Evolutionary conservation across 1,139 yeast species (phyloP).

Genomic region (Candida glucosophila): DNA sequence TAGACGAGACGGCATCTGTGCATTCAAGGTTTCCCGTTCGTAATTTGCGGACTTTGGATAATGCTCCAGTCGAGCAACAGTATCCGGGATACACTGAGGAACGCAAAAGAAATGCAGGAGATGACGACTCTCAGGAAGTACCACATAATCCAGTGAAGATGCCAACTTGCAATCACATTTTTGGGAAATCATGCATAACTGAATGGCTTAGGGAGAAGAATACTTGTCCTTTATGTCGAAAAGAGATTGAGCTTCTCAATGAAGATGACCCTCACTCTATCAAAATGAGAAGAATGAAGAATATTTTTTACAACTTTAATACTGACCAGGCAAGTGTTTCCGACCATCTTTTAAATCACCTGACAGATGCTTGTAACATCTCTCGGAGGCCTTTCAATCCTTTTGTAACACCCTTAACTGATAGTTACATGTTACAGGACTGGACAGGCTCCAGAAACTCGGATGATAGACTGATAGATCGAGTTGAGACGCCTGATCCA

Average conservation of each 20-base stretch:
- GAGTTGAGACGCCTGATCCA: conserved; percentile 14
- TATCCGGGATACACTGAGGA: conserved; percentile 21
- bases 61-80: conserved; percentile 18
- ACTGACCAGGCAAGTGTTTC: conserved; percentile 11
- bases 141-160: conserved; percentile 34
- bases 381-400: conserved; percentile 30
- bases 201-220: conserved; percentile 36
- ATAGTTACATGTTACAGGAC: conserved; percentile 28
- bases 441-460: conserved; percentile 22
- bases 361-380: conserved; percentile 34
- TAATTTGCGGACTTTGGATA: conserved; percentile 16
- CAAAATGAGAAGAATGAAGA: conserved; percentile 8
- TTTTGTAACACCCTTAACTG: conserved; percentile 34
- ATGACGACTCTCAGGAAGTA: conserved; percentile 6
- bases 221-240: conserved; percentile 39
- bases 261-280: conserved; percentile 14
- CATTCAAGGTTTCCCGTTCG: conserved; percentile 28
- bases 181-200: conserved; percentile 34
- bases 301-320: conserved; percentile 10
- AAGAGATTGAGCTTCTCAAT: conserved; percentile 27
- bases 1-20: conserved; percentile 21
- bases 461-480: conserved; percentile 2
- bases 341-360: conserved; percentile 18
- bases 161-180: conserved; percentile 36
- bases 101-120: conserved; percentile 6